These are phyloP conservation scores for Colletotrichum sp. DNA, from an alignment of 2,329 filamentous ascomycete species.

Conservation along the genomic window DNA sequence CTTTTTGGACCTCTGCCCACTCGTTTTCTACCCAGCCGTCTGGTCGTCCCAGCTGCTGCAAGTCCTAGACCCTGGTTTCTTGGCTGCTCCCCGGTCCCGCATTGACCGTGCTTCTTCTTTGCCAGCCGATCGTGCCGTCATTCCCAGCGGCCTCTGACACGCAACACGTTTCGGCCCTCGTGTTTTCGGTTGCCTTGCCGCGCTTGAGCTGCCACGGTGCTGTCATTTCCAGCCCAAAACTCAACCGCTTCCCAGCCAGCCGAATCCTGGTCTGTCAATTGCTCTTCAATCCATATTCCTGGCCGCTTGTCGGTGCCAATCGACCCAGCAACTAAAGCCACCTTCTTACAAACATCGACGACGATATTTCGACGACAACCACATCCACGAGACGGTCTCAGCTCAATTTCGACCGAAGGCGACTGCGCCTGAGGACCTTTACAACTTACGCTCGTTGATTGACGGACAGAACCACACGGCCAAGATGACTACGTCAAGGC, in stretches of 20 bases:
- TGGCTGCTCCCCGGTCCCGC: constrained; percentile 12
- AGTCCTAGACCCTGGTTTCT: neutral
- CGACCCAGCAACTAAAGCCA: neutral
- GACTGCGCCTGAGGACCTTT: neutral
- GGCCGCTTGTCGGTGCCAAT: constrained; percentile 3
- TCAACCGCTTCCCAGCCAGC: constrained; percentile 8
- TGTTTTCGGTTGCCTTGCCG: neutral
- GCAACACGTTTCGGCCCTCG: constrained; percentile 18
- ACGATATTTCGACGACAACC: neutral
- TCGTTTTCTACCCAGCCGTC: neutral
- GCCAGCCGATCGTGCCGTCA: constrained; percentile 19
- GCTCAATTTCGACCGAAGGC: neutral
- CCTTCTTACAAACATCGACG: neutral
- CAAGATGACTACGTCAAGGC: constrained; percentile 1
- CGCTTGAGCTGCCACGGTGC: neutral
- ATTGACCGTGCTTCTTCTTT: constrained; percentile 15
- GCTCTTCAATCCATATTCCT: neutral
- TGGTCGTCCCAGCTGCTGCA: neutral
- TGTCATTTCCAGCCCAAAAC: constrained; percentile 16
- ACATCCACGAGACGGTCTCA: neutral
- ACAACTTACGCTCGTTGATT: neutral
- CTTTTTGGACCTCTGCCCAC: neutral
- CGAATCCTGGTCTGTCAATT: constrained; percentile 7
- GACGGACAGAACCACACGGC: neutral
- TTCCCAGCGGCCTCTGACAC: constrained; percentile 20